These are phyloP conservation scores for Vairimorpha necatrix DNA, from an alignment of 371 early-diverging fungal genomes.

Conservation along the genomic window DNA sequence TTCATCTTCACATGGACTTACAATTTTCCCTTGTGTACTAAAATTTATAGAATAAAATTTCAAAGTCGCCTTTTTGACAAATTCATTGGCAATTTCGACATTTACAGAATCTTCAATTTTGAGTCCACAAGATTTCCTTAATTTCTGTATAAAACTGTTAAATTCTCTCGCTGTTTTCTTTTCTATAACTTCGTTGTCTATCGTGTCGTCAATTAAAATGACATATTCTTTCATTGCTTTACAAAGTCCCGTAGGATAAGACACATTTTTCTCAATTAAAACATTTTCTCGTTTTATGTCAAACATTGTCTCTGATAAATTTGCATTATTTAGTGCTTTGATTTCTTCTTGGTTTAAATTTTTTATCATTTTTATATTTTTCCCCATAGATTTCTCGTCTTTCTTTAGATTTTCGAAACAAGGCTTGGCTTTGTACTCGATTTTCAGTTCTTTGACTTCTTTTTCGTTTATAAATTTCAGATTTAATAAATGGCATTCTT, in stretches of 20 bases:
- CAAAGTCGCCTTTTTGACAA: conserved; percentile 7
- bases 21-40: conserved; percentile 33
- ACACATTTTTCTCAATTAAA: conserved; percentile 45
- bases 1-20: not conserved
- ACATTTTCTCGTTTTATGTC: conserved; percentile 48
- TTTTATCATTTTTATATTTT: conserved; percentile 47
- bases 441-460: conserved; percentile 10
- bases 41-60: conserved; percentile 36
- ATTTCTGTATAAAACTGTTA: conserved; percentile 89
- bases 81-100: conserved; percentile 24
- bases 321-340: conserved; percentile 2
- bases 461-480: conserved; percentile 23
- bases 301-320: not conserved
- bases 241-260: conserved; percentile 15
- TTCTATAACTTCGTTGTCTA: conserved; percentile 74
- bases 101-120: conserved; percentile 47
- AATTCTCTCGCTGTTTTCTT: conserved; percentile 91
- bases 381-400: conserved; percentile 48
- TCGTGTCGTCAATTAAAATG: conserved; percentile 76
- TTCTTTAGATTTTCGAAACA: conserved; percentile 53
- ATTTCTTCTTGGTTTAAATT: conserved; percentile 26
- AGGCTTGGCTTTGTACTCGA: conserved; percentile 50
- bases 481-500: conserved; percentile 59
- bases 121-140: conserved; percentile 77
- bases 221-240: conserved; percentile 65